Base-by-base conservation (phyloP, 371 early-diverging fungal species). In the Mucor racemosus region DNA sequence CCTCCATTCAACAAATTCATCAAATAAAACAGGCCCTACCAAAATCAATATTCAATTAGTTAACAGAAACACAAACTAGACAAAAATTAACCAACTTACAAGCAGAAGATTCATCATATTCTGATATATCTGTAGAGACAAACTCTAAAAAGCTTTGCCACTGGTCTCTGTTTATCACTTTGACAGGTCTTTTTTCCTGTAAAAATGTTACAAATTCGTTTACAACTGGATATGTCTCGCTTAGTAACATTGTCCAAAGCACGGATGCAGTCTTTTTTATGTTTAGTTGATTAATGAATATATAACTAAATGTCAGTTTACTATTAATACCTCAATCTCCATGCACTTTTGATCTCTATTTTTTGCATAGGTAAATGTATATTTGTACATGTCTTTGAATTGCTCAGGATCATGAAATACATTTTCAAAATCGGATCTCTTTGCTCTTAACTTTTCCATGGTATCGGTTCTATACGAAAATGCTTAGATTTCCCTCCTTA, bases 71-170 rank as follows among this genome's bases (percentile, higher is more conserved):
- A 26, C 26, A 26, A 26, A 26, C 26, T 26, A 26, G 26, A 26
- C 26, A 26, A 26, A 26, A 26, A 1, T 26, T 26, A 26, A 26
- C 3, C 26, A 13, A 72, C 84, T 77, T 82, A 91, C 92, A 92
- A 58, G 92, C 92, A 40, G 88, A 86, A 48, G 67, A 84, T 62
- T 87, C 88, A 54, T 92, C 92, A 66, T 92, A 89, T 38, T 80
- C 78, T 5, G 79, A 70, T 13, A 90, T 65, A 63, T 89, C 86
- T 1, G 80, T 75, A 8, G 74, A 76, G 5, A 80, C 75, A 76
- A 92, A 92, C n/a, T 90, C 92, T 15, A 82, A 75, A 64, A 89
- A 90, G 62, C 82, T 88, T 62, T 80, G 81, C 92, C 92, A 92
- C 64, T 92, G 92, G 64, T 92, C 92, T 62, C 79, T 75, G 68